These are phyloP conservation scores for Phellinidium pouzarii DNA, from an alignment of 1,284 basidiomycete species.

Conservation along the genomic window DNA sequence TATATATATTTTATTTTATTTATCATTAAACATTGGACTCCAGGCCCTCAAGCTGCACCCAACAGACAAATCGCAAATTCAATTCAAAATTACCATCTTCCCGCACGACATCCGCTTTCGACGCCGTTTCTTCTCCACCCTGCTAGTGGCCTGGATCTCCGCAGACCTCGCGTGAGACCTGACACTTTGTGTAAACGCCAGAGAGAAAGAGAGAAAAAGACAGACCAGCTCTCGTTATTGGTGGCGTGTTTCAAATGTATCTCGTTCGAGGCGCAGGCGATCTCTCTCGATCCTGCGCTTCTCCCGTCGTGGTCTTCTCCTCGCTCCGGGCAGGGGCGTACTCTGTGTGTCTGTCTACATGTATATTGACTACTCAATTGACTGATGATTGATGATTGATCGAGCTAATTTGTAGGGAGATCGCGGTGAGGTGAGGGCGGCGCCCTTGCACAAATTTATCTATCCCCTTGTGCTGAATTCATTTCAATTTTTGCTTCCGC, in stretches of 20 bases:
- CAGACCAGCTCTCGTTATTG: not conserved
- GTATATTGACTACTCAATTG: no score
- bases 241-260: slow-evolving; percentile 6
- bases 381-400: no score
- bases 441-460: no score
- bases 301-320: slow-evolving; percentile 7
- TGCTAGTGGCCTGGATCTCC: not conserved
- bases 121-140: not conserved
- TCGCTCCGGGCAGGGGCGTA: slow-evolving; percentile 1
- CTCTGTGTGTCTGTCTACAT: no score
- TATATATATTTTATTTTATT: no score
- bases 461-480: no score
- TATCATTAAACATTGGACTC: no score
- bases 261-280: not conserved
- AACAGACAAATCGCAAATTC: no score
- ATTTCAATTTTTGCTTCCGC: no score
- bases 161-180: not conserved
- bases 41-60: no score
- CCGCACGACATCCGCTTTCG: no score
- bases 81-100: not conserved
- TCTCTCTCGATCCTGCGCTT: not conserved
- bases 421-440: no score
- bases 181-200: not conserved
- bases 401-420: not conserved
- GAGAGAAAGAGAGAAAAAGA: not conserved